Conservation (phyloP, 148 eudicot species). For the Suaeda aralocaspica region DNA sequence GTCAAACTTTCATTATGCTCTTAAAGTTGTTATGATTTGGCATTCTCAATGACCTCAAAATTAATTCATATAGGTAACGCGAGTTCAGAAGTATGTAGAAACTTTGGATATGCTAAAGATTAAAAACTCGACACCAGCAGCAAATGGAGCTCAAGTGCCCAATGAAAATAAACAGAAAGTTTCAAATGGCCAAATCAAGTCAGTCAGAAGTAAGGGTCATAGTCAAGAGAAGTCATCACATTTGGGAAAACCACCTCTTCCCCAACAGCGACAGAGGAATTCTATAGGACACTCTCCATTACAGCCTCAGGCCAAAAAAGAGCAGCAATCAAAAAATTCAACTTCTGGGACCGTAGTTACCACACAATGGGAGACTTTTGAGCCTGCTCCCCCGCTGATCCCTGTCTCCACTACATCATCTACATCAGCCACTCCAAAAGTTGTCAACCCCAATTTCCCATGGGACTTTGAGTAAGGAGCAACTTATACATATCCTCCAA, state of each 20-base stretch:
- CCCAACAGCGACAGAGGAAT: conserved; percentile 41
- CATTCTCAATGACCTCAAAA: no score
- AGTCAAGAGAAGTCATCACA: conserved; percentile 29
- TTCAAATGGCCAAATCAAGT: conserved; percentile 25
- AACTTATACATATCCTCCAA: conserved; percentile 27
- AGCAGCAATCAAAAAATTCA: conserved; percentile 41
- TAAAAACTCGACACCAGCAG: conserved; percentile 40
- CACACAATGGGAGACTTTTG: conserved; percentile 95
- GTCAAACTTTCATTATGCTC: no score
- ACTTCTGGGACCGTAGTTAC: conserved; percentile 68
- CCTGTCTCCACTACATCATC: conserved; percentile 35
- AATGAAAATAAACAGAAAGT: conserved; percentile 25
- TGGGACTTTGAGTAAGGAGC: conserved; percentile 74
- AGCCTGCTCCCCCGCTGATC: conserved; percentile 40
- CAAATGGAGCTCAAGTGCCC: conserved; percentile 32
- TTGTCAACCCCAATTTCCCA: conserved; percentile 47
- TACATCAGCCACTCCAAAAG: conserved; percentile 17
- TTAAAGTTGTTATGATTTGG: no score
- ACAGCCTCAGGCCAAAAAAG: conserved; percentile 21
- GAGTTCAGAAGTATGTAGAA: conserved; percentile 89
- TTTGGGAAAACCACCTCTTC: conserved; percentile 39
- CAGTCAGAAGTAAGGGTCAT: conserved; percentile 23
- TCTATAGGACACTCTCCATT: conserved; percentile 42
- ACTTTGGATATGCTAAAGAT: conserved; percentile 69
- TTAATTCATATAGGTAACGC: conserved; percentile 42